Conservation (phyloP, 257 asterid genomes). For the Capsicum pubescens region DNA sequence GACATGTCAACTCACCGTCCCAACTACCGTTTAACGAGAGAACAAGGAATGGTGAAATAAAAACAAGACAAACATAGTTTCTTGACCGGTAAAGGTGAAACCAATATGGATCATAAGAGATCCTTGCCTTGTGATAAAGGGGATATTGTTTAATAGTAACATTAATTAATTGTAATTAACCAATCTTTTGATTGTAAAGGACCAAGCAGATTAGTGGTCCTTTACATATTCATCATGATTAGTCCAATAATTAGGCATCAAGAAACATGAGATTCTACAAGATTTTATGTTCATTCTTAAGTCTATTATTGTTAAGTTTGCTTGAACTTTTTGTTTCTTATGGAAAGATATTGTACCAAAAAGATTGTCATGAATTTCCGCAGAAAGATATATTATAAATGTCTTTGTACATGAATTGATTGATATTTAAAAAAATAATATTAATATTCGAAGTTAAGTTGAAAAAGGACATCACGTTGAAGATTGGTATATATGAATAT, state of each 20-base stretch:
- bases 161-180: not conserved
- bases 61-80: too few relatives aligned
- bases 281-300: constrained; percentile 11
- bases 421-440: not conserved
- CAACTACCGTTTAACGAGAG: too few relatives aligned
- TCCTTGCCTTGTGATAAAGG: not conserved
- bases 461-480: not conserved
- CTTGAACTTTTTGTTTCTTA: not conserved
- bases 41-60: too few relatives aligned
- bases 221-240: not conserved
- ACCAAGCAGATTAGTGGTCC: not conserved
- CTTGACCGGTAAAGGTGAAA: too few relatives aligned
- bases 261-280: not conserved
- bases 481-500: not conserved
- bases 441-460: not conserved
- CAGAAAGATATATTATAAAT: not conserved
- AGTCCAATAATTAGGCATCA: not conserved
- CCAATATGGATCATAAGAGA: not conserved
- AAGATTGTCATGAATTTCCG: not conserved
- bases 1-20: too few relatives aligned
- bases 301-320: not conserved
- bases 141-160: not conserved
- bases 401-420: not conserved
- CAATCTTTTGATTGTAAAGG: not conserved
- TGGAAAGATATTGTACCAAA: not conserved